These are phyloP conservation scores for Candida freyschussii DNA, from an alignment of 1,139 yeast genomes.

Conservation along the genomic window DNA sequence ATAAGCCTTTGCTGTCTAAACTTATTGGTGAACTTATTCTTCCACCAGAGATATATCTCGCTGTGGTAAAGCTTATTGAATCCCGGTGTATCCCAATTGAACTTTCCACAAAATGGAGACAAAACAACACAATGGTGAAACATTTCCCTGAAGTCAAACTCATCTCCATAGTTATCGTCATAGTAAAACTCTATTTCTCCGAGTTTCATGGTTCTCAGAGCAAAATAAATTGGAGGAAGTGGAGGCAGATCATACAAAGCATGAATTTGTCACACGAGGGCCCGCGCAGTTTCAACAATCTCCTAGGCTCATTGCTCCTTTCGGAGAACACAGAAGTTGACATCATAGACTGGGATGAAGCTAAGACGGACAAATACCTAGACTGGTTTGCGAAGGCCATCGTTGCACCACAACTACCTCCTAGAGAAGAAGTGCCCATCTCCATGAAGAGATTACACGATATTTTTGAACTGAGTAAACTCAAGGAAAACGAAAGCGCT, in stretches of 20 bases:
- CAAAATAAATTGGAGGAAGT: conserved; percentile 12
- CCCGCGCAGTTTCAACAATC: conserved; percentile 7
- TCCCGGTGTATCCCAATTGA: not conserved
- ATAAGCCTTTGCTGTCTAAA: conserved; percentile 35
- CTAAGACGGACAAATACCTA: conserved; percentile 36
- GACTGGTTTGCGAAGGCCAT: conserved; percentile 41
- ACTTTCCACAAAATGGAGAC: not conserved
- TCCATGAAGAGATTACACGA: conserved; percentile 37
- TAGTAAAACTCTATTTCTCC: conserved; percentile 21
- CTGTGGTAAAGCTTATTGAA: conserved; percentile 11
- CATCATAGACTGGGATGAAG: conserved; percentile 37
- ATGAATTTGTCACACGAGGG: conserved; percentile 5
- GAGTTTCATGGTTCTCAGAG: too few species aligned
- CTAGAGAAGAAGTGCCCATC: conserved; percentile 23
- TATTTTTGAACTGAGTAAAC: conserved; percentile 29
- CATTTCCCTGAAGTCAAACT: conserved; percentile 20
- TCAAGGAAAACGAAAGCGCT: conserved; percentile 1
- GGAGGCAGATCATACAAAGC: conserved; percentile 9
- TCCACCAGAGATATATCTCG: conserved; percentile 31
- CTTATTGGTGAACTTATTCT: conserved; percentile 29
- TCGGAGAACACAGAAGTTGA: conserved; percentile 19
- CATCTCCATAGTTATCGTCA: conserved; percentile 11
- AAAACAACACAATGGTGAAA: not conserved
- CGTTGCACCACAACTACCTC: conserved; percentile 15
- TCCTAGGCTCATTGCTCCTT: conserved; percentile 4